Evolutionary conservation across 192 early-diverging fungal genomes (phyloP).

Genomic region (Umbelopsis sp.): DNA sequence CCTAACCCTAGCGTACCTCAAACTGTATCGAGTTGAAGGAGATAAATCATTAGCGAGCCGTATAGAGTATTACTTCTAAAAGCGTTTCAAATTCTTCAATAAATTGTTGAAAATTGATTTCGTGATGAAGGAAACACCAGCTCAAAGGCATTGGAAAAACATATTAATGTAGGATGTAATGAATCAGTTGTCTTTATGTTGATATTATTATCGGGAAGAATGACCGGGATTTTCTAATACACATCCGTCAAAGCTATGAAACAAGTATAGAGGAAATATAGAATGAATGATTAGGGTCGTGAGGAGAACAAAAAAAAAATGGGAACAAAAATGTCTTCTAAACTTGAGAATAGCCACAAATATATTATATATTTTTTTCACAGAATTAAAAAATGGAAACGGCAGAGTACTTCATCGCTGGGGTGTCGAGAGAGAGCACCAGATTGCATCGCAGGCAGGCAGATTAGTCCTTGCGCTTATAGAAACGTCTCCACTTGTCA

Average conservation of each 20-base stretch:
- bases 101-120: no score
- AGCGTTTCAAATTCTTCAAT: not conserved
- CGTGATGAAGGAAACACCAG: no score
- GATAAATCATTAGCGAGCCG: not conserved
- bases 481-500: conserved; percentile 88
- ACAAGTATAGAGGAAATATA: not conserved
- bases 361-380: no score
- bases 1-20: conserved; percentile 6
- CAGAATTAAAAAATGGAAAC: no score
- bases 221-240: not conserved
- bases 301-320: not conserved
- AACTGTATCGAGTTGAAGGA: not conserved
- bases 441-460: not conserved
- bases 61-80: not conserved
- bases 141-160: no score
- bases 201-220: not conserved
- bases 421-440: no score
- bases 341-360: not conserved
- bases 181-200: not conserved
- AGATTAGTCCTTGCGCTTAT: conserved; percentile 63
- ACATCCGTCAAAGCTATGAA: not conserved
- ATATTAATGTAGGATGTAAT: no score
- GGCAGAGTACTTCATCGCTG: no score
- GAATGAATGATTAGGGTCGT: not conserved
- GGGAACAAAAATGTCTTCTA: conserved; percentile 6